Conservation (phyloP, 306 rosid genomes). For the Cucumis melo region DNA sequence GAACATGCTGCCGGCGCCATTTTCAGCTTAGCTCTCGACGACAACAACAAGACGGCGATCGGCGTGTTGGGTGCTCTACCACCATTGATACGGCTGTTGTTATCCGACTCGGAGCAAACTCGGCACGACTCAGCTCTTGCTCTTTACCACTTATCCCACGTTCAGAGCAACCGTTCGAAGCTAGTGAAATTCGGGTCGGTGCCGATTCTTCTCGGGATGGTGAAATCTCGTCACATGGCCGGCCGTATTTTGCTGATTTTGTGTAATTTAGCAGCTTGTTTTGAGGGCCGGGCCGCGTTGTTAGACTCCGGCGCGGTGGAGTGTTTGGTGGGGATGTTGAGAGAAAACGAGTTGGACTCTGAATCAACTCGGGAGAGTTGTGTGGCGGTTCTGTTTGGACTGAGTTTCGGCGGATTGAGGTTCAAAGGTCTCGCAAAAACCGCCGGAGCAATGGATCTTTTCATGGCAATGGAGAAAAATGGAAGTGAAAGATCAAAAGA, state of each 20-base stretch:
- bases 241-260: constrained; percentile 32
- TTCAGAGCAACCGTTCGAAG: constrained; percentile 67
- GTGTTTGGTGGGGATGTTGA: constrained; percentile 30
- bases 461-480: constrained; percentile 41
- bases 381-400: constrained; percentile 31
- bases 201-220: constrained; percentile 36
- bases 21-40: constrained; percentile 66
- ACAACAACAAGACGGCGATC: constrained; percentile 62
- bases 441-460: constrained; percentile 32
- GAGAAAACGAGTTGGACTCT: constrained; percentile 8
- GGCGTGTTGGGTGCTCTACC: constrained; percentile 77
- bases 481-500: constrained; percentile 37
- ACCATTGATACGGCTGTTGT: constrained; percentile 50
- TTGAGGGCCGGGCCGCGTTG: constrained; percentile 60
- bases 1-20: constrained; percentile 76
- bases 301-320: constrained; percentile 71
- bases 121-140: constrained; percentile 77
- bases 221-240: constrained; percentile 45
- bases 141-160: constrained; percentile 57
- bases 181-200: constrained; percentile 60
- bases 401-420: constrained; percentile 74
- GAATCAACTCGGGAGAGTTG: constrained; percentile 49
- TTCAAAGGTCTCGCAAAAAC: constrained; percentile 61
- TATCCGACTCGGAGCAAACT: constrained; percentile 54
- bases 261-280: constrained; percentile 41